Evolutionary conservation across 139 green algal genomes (phyloP).

Genomic region (Micractinium conductrix): DNA sequence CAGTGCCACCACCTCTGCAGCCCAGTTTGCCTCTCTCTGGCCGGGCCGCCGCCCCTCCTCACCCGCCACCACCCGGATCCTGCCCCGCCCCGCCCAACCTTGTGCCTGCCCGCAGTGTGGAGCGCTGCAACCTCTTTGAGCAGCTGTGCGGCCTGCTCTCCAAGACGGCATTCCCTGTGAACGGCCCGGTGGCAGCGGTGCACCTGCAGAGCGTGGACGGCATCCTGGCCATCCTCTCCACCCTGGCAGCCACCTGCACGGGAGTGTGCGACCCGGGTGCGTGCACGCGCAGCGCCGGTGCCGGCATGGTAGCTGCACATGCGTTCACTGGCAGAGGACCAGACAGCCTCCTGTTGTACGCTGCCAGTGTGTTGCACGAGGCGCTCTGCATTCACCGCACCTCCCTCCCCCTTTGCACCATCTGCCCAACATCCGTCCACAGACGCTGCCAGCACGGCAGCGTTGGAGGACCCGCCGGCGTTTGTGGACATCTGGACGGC

Average conservation of each 20-base stretch:
- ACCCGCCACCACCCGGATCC: too few relatives aligned
- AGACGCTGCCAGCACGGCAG: background rate
- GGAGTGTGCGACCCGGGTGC: slow-evolving; percentile 21
- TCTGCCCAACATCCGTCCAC: too few relatives aligned
- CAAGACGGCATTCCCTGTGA: slow-evolving; percentile 85
- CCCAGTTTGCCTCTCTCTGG: too few relatives aligned
- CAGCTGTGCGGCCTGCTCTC: slow-evolving; percentile 76
- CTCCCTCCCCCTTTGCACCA: too few relatives aligned
- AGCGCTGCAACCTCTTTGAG: slow-evolving; percentile 87
- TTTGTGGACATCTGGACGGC: slow-evolving; percentile 52
- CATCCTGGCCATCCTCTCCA: slow-evolving; percentile 82
- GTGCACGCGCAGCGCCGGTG: too few relatives aligned
- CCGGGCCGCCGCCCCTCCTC: too few relatives aligned
- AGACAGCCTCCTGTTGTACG: background rate
- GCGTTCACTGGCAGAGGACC: too few relatives aligned
- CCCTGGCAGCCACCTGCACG: slow-evolving; percentile 41
- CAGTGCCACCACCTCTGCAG: too few relatives aligned
- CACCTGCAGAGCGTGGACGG: slow-evolving; percentile 90
- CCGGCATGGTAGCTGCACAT: too few relatives aligned
- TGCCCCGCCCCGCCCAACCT: too few relatives aligned
- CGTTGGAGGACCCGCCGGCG: background rate
- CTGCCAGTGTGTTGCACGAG: background rate
- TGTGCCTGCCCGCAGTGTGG: slow-evolving; percentile 52
- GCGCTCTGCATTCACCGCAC: background rate
- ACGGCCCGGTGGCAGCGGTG: slow-evolving; percentile 70